Evolutionary conservation across 176 grass and related monocot species (phyloP).

Genomic region (Oryza brachyantha): DNA sequence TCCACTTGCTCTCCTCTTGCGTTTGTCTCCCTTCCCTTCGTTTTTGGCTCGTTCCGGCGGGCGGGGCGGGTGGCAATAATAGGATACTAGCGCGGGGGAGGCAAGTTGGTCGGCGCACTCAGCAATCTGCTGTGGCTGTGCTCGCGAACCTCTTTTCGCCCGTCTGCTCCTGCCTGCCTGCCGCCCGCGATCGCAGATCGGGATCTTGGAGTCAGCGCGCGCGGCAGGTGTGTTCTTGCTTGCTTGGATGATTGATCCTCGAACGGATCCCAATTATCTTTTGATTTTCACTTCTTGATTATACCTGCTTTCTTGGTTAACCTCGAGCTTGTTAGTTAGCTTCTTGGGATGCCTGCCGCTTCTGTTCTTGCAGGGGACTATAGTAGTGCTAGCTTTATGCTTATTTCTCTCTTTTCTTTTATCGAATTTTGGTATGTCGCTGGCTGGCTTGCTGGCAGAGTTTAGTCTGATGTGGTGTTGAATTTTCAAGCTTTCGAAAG

Average conservation of each 20-base stretch:
- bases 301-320: background rate
- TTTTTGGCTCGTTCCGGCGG: slow-evolving; percentile 36
- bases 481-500: background rate
- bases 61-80: slow-evolving; percentile 6
- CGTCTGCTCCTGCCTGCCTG: slow-evolving; percentile 33
- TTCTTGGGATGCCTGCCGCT: background rate
- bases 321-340: background rate
- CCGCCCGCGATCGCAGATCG: slow-evolving; percentile 17
- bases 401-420: background rate
- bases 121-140: slow-evolving; percentile 18
- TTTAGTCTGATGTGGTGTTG: background rate
- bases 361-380: background rate
- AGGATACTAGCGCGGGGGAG: background rate
- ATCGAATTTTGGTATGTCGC: background rate
- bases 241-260: slow-evolving; percentile 5
- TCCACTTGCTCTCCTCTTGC: background rate
- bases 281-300: too few species aligned
- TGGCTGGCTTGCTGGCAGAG: background rate
- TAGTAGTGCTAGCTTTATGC: background rate
- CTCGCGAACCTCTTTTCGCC: slow-evolving; percentile 26
- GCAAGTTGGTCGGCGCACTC: slow-evolving; percentile 15
- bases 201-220: slow-evolving; percentile 21
- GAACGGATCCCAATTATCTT: background rate
- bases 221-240: slow-evolving; percentile 17
- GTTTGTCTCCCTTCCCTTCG: slow-evolving; percentile 3